Conservation (phyloP, 768 basidiomycete species). For the Boletus vermiculosoides region DNA sequence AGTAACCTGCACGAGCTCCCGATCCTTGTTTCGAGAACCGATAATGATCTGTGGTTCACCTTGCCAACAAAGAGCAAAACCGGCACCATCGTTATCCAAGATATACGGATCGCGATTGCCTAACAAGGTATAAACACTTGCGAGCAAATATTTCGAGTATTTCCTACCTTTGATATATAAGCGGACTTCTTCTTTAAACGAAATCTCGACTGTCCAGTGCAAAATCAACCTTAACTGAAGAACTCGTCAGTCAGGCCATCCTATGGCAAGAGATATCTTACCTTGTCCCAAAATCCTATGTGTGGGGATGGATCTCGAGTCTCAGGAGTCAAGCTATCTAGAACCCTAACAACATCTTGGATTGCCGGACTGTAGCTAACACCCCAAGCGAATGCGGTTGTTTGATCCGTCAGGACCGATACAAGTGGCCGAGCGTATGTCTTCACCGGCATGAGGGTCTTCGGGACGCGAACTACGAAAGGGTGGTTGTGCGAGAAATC, state of each 20-base stretch:
- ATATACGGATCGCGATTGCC: conserved; percentile 82
- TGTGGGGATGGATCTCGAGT: conserved; percentile 79
- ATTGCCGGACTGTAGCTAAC: conserved; percentile 83
- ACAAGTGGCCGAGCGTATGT: conserved; percentile 80
- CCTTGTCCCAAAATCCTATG: conserved; percentile 96
- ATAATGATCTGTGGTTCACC: conserved; percentile 71
- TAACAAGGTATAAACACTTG: conserved; percentile 30
- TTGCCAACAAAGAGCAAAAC: conserved; percentile 84
- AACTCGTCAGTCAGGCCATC: conserved; percentile 4
- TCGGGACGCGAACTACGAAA: conserved; percentile 68
- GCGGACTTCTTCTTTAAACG: conserved; percentile 70
- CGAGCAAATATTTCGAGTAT: not conserved
- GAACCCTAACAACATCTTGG: conserved; percentile 79
- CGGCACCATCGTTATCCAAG: conserved; percentile 69
- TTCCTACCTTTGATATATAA: conserved; percentile 80
- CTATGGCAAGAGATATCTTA: conserved; percentile 29
- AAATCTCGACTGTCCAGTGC: conserved; percentile 74
- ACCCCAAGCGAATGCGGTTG: conserved; percentile 84
- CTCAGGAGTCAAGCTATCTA: conserved; percentile 78
- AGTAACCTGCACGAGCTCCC: conserved; percentile 78
- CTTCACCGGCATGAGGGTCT: conserved; percentile 95
- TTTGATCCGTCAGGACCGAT: conserved; percentile 57
- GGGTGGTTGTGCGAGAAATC: conserved; percentile 50
- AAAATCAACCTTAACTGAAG: conserved; percentile 69
- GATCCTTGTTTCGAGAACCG: conserved; percentile 65